These are phyloP conservation scores for Cyberlindnera meyerae DNA, from an alignment of 805 yeast genomes.

Conservation along the genomic window DNA sequence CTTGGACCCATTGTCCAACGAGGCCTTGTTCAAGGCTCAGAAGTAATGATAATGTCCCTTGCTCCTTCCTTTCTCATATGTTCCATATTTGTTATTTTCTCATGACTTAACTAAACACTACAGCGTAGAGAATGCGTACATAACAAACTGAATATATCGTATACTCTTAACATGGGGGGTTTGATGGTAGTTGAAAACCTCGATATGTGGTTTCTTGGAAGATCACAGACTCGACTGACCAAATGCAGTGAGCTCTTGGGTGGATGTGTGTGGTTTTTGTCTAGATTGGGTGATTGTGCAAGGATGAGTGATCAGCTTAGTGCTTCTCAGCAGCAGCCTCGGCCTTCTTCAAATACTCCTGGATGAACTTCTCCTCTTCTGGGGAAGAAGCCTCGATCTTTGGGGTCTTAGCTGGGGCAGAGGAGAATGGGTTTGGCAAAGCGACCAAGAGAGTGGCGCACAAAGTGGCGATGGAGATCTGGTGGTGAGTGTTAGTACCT, in stretches of 20 bases:
- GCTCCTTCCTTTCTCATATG: not conserved
- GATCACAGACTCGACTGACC: no score
- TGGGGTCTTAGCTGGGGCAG: constrained; percentile 42
- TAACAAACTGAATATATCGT: no score
- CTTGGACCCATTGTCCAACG: constrained; percentile 80
- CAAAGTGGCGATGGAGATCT: constrained; percentile 79
- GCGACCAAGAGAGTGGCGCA: constrained; percentile 59
- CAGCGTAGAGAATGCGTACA: no score
- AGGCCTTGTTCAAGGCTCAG: constrained; percentile 55
- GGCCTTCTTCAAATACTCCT: constrained; percentile 55
- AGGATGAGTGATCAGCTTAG: no score
- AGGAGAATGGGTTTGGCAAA: constrained; percentile 61
- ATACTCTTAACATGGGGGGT: no score
- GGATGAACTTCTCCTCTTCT: constrained; percentile 85
- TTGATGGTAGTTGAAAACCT: no score
- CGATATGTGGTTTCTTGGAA: no score
- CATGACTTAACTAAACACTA: no score
- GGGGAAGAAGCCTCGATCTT: constrained; percentile 70
- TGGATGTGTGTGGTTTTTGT: no score
- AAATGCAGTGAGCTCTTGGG: no score
- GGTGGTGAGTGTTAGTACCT: constrained; percentile 2
- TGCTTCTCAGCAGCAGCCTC: constrained; percentile 30
- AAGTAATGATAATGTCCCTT: constrained; percentile 1
- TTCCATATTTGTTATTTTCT: not conserved
- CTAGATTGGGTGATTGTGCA: no score